These are phyloP conservation scores for Adansonia rubrostipa DNA, from an alignment of 441 rosid species.

Conservation along the genomic window DNA sequence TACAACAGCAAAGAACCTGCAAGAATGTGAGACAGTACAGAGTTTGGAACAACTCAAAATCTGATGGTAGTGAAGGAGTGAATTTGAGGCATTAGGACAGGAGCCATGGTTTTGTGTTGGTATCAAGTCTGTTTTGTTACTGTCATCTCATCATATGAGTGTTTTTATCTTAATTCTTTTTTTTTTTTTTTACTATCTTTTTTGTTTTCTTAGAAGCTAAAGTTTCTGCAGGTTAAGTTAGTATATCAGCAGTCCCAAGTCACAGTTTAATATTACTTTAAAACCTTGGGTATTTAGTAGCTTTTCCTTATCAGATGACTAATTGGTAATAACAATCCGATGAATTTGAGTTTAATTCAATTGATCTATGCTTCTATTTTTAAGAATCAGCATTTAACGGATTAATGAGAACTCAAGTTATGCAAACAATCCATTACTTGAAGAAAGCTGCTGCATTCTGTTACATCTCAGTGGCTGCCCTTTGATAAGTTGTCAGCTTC, in stretches of 20 bases:
- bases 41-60: slow-evolving; percentile 63
- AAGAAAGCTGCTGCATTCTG: neutral
- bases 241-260: too few relatives aligned
- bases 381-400: too few relatives aligned
- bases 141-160: slow-evolving; percentile 31
- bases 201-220: slow-evolving; percentile 36
- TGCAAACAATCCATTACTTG: too few relatives aligned
- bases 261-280: too few relatives aligned
- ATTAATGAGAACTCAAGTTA: too few relatives aligned
- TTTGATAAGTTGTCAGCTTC: neutral
- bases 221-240: slow-evolving; percentile 35
- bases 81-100: slow-evolving; percentile 29
- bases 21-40: slow-evolving; percentile 44
- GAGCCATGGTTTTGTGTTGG: slow-evolving; percentile 29
- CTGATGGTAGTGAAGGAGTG: slow-evolving; percentile 36
- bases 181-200: slow-evolving; percentile 7
- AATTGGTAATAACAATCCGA: too few relatives aligned
- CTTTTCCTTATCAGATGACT: too few relatives aligned
- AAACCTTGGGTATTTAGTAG: too few relatives aligned
- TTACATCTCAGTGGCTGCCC: neutral
- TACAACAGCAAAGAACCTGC: slow-evolving; percentile 21
- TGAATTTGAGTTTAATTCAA: too few relatives aligned
- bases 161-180: neutral
- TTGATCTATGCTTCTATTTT: too few relatives aligned
- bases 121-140: slow-evolving; percentile 37